phyloP scores from a whole-genome alignment of 768 basidiomycete genomes.

The Collybia sordida region DNA sequence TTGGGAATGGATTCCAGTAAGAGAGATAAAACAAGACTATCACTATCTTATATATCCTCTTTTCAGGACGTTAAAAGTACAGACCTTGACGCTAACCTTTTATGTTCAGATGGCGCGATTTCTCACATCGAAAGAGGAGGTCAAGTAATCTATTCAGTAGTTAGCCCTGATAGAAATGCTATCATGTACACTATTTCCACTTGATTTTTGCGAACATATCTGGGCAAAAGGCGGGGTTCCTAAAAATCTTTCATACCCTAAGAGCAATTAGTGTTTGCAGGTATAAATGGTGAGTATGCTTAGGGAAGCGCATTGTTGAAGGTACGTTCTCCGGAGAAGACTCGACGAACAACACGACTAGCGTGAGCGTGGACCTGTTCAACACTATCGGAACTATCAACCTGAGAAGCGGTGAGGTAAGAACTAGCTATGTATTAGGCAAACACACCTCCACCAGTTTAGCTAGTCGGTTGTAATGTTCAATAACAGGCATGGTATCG shows the following conservation, averaged over 20 bases:
- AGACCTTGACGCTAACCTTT: conserved; percentile 63
- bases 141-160: conserved; percentile 48
- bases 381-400: conserved; percentile 65
- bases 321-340: conserved; percentile 5
- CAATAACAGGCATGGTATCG: conserved; percentile 91
- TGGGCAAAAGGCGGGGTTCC: neutral
- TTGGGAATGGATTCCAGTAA: conserved; percentile 87
- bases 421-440: neutral
- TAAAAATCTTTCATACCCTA: no score
- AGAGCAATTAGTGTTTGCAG: no score
- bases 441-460: conserved; percentile 79
- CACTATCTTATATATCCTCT: conserved; percentile 3
- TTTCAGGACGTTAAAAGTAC: conserved; percentile 44
- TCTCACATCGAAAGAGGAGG: conserved; percentile 62
- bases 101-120: conserved; percentile 83
- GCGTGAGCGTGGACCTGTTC: conserved; percentile 61
- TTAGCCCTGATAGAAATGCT: conserved; percentile 28
- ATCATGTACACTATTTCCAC: conserved; percentile 3
- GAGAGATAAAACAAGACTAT: conserved; percentile 1
- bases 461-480: conserved; percentile 63
- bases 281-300: neutral
- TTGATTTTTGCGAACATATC: conserved; percentile 6
- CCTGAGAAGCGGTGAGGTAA: conserved; percentile 34
- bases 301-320: neutral
- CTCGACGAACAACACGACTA: conserved; percentile 41